These are phyloP conservation scores for Sclerotinia sclerotiorum DNA, from an alignment of 2,329 filamentous ascomycete species.

Conservation along the genomic window DNA sequence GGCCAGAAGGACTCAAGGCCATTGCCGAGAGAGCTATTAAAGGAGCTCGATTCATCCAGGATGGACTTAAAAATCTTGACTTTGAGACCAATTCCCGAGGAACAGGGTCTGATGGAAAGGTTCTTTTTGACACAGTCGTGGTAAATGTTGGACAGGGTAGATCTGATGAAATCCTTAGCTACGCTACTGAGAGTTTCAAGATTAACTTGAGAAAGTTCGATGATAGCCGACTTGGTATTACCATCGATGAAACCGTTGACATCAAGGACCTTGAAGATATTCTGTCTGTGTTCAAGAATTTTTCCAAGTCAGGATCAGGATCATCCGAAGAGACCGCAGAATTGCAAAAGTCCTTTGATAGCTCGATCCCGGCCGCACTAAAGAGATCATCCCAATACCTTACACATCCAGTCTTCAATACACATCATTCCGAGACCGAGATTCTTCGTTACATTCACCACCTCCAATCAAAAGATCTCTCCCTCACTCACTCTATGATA, in stretches of 20 bases:
- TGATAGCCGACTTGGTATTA: conserved; percentile 65
- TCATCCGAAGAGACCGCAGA: conserved; percentile 39
- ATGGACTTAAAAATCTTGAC: conserved; percentile 61
- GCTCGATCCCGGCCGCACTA: conserved; percentile 56
- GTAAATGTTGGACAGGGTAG: conserved; percentile 56
- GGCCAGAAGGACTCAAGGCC: conserved; percentile 74
- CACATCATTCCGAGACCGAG: conserved; percentile 91
- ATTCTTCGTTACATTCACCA: conserved; percentile 91
- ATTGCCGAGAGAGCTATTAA: conserved; percentile 79
- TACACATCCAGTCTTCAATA: conserved; percentile 92
- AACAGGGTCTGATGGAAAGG: conserved; percentile 54
- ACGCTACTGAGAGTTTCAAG: conserved; percentile 50
- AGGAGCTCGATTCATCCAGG: conserved; percentile 68
- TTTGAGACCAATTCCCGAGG: conserved; percentile 61
- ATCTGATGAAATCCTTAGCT: conserved; percentile 52
- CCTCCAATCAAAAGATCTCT: conserved; percentile 90
- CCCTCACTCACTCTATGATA: conserved; percentile 95
- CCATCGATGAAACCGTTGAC: conserved; percentile 72
- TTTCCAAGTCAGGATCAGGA: conserved; percentile 31
- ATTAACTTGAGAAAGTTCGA: conserved; percentile 66
- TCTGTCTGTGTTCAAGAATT: conserved; percentile 53
- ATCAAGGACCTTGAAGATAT: conserved; percentile 57
- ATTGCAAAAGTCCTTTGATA: conserved; percentile 46
- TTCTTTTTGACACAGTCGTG: conserved; percentile 78
- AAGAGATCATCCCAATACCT: conserved; percentile 73